Conservation (phyloP, 139 green algal genomes). For the Chara braunii region DNA sequence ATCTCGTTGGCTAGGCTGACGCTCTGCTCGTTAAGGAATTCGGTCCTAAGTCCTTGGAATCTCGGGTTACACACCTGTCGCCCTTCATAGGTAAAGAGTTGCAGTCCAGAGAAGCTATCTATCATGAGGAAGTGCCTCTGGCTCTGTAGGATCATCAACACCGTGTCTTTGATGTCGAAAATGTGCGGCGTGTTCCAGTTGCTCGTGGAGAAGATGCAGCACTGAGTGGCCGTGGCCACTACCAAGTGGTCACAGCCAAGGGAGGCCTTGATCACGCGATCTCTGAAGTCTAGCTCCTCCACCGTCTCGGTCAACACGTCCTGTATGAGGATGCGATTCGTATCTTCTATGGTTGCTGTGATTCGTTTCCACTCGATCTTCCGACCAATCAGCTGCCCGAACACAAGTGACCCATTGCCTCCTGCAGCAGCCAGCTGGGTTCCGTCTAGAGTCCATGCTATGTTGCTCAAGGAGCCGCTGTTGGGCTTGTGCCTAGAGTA, state of each 20-base stretch:
- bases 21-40: conserved; percentile 52
- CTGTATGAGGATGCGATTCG: background rate
- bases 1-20: conserved; percentile 59
- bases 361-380: conserved; percentile 29
- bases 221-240: conserved; percentile 60
- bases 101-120: conserved; percentile 49
- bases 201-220: conserved; percentile 48
- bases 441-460: conserved; percentile 61
- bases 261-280: conserved; percentile 61
- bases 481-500: conserved; percentile 46
- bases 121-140: conserved; percentile 50
- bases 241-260: conserved; percentile 66
- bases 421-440: conserved; percentile 56
- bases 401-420: conserved; percentile 49
- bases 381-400: conserved; percentile 48
- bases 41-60: conserved; percentile 52
- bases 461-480: conserved; percentile 4
- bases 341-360: conserved; percentile 47
- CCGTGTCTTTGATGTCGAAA: background rate
- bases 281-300: conserved; percentile 68
- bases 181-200: background rate
- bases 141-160: background rate
- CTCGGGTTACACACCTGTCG: conserved; percentile 58
- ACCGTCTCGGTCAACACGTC: conserved; percentile 54
- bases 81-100: conserved; percentile 66